These are phyloP conservation scores for Fusarium graminum DNA, from an alignment of 2,329 filamentous ascomycete species.

Conservation along the genomic window DNA sequence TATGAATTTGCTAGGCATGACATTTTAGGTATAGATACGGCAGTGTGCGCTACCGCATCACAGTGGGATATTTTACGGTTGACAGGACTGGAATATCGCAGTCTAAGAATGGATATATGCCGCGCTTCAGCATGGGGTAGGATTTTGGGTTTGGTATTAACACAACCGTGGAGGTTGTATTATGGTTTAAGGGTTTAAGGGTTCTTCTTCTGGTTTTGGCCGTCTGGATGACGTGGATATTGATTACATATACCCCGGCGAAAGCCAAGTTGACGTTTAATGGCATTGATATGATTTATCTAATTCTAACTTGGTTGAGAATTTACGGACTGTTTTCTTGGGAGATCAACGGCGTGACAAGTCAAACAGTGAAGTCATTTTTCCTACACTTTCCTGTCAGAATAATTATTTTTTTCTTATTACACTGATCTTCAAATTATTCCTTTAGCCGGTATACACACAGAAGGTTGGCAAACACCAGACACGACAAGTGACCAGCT, in stretches of 20 bases:
- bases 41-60: constrained; percentile 32
- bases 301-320: neutral
- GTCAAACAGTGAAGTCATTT: too few species aligned
- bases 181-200: constrained; percentile 19
- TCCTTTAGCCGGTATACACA: neutral
- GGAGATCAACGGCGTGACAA: neutral
- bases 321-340: neutral
- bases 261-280: constrained; percentile 49
- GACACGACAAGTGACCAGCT: neutral
- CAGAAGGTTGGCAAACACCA: neutral
- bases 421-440: neutral
- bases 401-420: too few species aligned
- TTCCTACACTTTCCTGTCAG: too few species aligned
- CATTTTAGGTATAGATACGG: constrained; percentile 32
- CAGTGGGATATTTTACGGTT: constrained; percentile 11
- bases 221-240: constrained; percentile 38
- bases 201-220: constrained; percentile 28
- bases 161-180: constrained; percentile 15
- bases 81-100: constrained; percentile 27
- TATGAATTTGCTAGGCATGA: constrained; percentile 10
- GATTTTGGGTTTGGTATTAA: constrained; percentile 7
- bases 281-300: constrained; percentile 34
- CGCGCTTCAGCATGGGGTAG: constrained; percentile 6
- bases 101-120: constrained; percentile 16
- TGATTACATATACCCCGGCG: constrained; percentile 50